Percentiles rank a stretch among this genome's conserved stretches.
phyloP scores from a whole-genome alignment of 768 basidiomycete species.

The Boletus subparvulus region DNA sequence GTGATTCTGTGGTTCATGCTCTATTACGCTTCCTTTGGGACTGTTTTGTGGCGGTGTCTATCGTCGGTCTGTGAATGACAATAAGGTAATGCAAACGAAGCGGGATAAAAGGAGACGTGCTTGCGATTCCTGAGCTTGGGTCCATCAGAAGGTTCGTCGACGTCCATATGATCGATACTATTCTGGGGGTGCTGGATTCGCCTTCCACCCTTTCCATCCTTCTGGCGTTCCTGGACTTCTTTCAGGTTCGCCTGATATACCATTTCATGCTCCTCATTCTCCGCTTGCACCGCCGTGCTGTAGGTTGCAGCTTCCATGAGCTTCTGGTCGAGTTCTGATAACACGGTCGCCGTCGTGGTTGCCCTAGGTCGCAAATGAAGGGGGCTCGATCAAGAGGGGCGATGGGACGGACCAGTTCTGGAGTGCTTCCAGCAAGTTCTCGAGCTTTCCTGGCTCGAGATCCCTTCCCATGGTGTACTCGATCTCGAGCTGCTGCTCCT shows the following conservation, averaged over 20 bases:
- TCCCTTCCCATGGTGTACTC: constrained; percentile 94
- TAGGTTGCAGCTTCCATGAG: constrained; percentile 55
- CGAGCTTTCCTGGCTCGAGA: constrained; percentile 71
- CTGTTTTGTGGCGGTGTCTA: constrained; percentile 46
- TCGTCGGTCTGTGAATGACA: constrained; percentile 28
- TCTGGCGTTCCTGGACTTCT: constrained; percentile 63
- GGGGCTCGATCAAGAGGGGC: not conserved
- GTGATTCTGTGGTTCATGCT: constrained; percentile 31
- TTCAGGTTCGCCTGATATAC: constrained; percentile 52
- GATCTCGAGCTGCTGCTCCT: constrained; percentile 83
- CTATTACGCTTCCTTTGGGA: constrained; percentile 59
- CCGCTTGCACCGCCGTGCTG: constrained; percentile 38
- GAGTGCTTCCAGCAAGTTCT: constrained; percentile 58
- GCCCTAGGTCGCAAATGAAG: constrained; percentile 48
- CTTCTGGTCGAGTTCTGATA: constrained; percentile 71
- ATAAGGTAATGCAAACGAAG: not conserved
- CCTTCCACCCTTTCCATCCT: constrained; percentile 50
- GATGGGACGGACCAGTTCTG: constrained; percentile 57
- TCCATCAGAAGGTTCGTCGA: constrained; percentile 55
- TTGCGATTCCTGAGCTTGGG: constrained; percentile 59
- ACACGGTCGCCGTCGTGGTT: constrained; percentile 64
- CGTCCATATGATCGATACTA: constrained; percentile 54
- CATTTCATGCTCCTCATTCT: constrained; percentile 57
- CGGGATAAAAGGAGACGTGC: constrained; percentile 38
- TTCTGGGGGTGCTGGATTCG: constrained; percentile 17